Conservation (phyloP, 805 yeast genomes). For the Babjeviella inositovora region DNA sequence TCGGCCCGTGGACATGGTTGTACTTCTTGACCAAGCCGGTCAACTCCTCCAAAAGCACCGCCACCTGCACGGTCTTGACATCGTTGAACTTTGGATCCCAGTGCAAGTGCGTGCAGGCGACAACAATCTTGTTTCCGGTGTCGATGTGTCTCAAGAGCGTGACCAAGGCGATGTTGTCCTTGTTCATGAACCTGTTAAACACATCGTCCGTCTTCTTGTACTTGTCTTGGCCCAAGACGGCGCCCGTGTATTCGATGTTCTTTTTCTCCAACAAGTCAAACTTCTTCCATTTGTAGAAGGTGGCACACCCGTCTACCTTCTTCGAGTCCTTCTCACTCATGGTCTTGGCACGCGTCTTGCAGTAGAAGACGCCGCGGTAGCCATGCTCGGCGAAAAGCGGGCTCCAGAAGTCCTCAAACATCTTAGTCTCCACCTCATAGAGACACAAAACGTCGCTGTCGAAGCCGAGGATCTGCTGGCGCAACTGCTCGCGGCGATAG, state of each 20-base stretch:
- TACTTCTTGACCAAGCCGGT: conserved; percentile 44
- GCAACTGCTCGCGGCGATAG: conserved; percentile 63
- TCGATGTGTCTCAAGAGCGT: conserved; percentile 56
- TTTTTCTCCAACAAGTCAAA: conserved; percentile 60
- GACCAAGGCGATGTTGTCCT: conserved; percentile 82
- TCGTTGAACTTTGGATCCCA: conserved; percentile 98
- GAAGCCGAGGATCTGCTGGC: conserved; percentile 50
- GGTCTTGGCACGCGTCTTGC: conserved; percentile 85
- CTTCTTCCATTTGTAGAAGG: conserved; percentile 57
- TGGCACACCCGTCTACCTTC: conserved; percentile 97
- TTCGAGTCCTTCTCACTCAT: conserved; percentile 69
- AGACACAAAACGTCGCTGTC: conserved; percentile 73
- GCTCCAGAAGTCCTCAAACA: conserved; percentile 76
- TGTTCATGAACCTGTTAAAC: conserved; percentile 89
- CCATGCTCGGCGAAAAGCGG: conserved; percentile 62
- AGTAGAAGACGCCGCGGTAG: conserved; percentile 69
- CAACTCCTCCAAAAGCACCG: conserved; percentile 78
- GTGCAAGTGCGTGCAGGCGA: conserved; percentile 88
- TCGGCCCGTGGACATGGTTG: conserved; percentile 20
- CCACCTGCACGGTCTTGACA: conserved; percentile 92
- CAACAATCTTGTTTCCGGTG: conserved; percentile 55
- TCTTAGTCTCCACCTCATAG: conserved; percentile 88
- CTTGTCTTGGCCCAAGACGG: conserved; percentile 68
- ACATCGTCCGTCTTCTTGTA: conserved; percentile 89
- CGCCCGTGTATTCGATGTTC: conserved; percentile 68